Base-by-base conservation (phyloP, 345 rosid species). In the Ricinus communis region DNA sequence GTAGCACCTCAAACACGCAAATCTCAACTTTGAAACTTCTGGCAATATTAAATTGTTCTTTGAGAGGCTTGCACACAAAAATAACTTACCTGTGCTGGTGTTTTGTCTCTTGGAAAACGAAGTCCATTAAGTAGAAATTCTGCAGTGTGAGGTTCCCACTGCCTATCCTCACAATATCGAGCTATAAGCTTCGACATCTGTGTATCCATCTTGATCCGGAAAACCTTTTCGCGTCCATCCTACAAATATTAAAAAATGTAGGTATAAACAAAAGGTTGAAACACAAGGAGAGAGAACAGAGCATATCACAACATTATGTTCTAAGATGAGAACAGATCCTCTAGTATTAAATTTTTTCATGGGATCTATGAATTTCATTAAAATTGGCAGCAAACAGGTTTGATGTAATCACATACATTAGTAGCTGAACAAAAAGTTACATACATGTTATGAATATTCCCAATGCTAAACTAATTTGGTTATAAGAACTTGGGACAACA, bases 81-180 rank as follows among this genome's bases (percentile, higher is more conserved):
- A 4, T 6, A 33, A 10, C 5, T 14, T 45, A 63, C 68, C 53
- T 64, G 22, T 24, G 68, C 54, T 64, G 68, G 54, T 64, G 68
- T 64, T 64, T 64, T 64, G 13, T 27, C 27, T 0, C 3, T 1
- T 8, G 38, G 14, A 46, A 64, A 45, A 2, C 54, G 52, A 7
- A 14, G 4, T 8, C 68, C 53, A 13, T 45, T 9, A 2, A 24
- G 0, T 8, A 64, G 2, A 45, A 45, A 64, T 5, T 0, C 24
- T 8, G 46, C 24, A 14, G 13, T 27, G 13, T 9, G 2, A 4
- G 6, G 8, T 8, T 45, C 38, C 7, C 18, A 0, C 0, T 64
- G 5, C 5, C 2, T 45, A 1, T 0, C 0, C 6, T 64, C 5
- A 16, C 68, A 64, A 30, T 45, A 47, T 21, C 0, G 0, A 10